Evolutionary conservation across 2,329 filamentous ascomycete species (phyloP).

Genomic region (Colletotrichum salicis): DNA sequence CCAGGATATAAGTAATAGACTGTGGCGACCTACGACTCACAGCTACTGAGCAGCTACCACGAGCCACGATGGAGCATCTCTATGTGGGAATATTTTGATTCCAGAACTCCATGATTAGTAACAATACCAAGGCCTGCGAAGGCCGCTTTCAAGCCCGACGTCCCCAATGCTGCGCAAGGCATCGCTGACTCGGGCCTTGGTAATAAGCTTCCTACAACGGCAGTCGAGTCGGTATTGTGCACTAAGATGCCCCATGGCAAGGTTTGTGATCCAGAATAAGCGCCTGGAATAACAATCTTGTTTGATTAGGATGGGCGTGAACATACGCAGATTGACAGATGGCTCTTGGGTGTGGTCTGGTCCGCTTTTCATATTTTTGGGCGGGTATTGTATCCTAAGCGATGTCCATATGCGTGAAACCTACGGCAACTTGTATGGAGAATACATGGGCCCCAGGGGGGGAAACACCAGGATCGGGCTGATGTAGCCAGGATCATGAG

Average conservation of each 20-base stretch:
- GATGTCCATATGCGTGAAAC: conserved; percentile 23
- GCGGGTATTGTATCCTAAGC: conserved; percentile 6
- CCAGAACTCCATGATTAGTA: conserved; percentile 19
- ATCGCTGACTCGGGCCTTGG: conserved; percentile 20
- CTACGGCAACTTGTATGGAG: not conserved
- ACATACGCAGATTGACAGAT: not conserved
- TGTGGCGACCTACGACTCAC: conserved; percentile 1
- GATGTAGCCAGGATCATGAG: not conserved
- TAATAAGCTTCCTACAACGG: conserved; percentile 32
- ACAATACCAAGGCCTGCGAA: not conserved
- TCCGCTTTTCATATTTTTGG: conserved; percentile 25
- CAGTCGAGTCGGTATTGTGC: conserved; percentile 11
- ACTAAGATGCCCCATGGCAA: not conserved
- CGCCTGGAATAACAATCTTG: conserved; percentile 22
- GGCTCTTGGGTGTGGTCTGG: not conserved
- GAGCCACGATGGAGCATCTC: not conserved
- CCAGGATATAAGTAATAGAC: conserved; percentile 22
- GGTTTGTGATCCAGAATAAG: conserved; percentile 20
- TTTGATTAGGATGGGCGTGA: conserved; percentile 31
- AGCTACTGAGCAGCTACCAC: not conserved
- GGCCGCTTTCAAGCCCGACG: conserved; percentile 1
- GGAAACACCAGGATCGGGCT: not conserved
- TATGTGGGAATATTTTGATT: conserved; percentile 3
- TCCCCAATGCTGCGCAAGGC: not conserved
- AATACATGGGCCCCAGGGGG: not conserved